A percentile compares a stretch with the other conserved stretches of the same genome.
These are phyloP conservation scores for Mortierella sp. DNA, from an alignment of 371 early-diverging fungal genomes.

Conservation along the genomic window DNA sequence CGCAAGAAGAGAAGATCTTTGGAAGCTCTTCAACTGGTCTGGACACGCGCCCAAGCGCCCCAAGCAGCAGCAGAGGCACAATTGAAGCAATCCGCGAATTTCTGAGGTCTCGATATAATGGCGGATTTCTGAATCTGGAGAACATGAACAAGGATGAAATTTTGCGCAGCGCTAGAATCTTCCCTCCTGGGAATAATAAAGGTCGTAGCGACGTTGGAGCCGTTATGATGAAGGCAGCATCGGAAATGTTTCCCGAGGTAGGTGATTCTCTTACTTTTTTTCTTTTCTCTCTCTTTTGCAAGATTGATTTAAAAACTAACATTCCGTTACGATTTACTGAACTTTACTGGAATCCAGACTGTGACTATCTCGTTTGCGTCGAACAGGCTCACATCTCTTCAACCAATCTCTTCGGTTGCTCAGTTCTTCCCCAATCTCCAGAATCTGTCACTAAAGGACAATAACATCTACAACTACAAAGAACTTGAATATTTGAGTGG, in stretches of 20 bases:
- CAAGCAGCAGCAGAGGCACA: neutral
- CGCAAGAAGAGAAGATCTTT: slow-evolving; percentile 17
- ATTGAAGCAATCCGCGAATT: slow-evolving; percentile 34
- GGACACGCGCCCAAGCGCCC: neutral
- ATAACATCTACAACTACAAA: slow-evolving; percentile 20
- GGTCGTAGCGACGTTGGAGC: slow-evolving; percentile 28
- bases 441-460: slow-evolving; percentile 36
- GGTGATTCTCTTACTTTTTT: neutral
- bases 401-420: slow-evolving; percentile 22
- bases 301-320: neutral
- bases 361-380: slow-evolving; percentile 34
- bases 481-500: slow-evolving; percentile 36
- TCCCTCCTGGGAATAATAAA: slow-evolving; percentile 25
- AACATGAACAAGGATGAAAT: slow-evolving; percentile 32
- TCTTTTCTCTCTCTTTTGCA: neutral
- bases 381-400: slow-evolving; percentile 33
- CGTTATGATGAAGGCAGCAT: slow-evolving; percentile 42
- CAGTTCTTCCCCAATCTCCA: slow-evolving; percentile 35
- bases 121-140: slow-evolving; percentile 42
- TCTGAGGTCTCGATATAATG: slow-evolving; percentile 27
- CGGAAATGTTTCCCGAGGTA: slow-evolving; percentile 48
- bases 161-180: slow-evolving; percentile 16
- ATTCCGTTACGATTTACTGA: neutral
- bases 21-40: no score
- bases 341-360: slow-evolving; percentile 6